These are phyloP conservation scores for Tolypocladium inflatum DNA, from an alignment of 2,329 filamentous ascomycete species.

Conservation along the genomic window DNA sequence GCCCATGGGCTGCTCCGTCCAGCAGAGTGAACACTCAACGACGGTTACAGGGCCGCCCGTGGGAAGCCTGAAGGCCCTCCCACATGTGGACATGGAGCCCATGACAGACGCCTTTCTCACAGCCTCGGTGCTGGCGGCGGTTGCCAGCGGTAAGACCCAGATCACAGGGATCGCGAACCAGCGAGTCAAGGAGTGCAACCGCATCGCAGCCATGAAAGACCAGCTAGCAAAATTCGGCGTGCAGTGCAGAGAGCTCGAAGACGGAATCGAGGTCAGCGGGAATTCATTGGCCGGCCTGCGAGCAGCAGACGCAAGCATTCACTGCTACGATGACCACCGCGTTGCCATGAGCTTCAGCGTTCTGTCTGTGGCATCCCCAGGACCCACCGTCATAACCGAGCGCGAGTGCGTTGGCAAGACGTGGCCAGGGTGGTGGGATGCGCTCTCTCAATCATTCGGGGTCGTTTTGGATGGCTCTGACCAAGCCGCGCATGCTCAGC, in stretches of 20 bases:
- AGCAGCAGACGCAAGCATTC: slow-evolving; percentile 57
- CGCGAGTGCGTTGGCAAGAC: slow-evolving; percentile 94
- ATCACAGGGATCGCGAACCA: slow-evolving; percentile 97
- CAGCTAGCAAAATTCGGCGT: slow-evolving; percentile 93
- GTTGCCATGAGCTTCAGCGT: slow-evolving; percentile 99
- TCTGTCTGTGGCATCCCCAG: slow-evolving; percentile 61
- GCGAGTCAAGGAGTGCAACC: slow-evolving; percentile 95
- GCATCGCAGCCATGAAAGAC: slow-evolving; percentile 90
- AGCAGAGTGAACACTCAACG: slow-evolving; percentile 76
- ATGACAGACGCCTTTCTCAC: slow-evolving; percentile 99
- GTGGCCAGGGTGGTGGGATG: slow-evolving; percentile 99
- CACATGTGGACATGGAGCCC: slow-evolving; percentile 92
- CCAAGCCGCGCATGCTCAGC: slow-evolving; percentile 13
- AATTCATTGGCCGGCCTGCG: slow-evolving; percentile 35
- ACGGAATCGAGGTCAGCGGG: slow-evolving; percentile 74
- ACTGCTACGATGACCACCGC: slow-evolving; percentile 95
- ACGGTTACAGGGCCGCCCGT: slow-evolving; percentile 81
- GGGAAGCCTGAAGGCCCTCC: slow-evolving; percentile 64
- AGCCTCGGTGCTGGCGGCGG: slow-evolving; percentile 84
- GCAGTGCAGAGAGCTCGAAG: slow-evolving; percentile 74
- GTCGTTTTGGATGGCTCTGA: slow-evolving; percentile 71
- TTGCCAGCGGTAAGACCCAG: slow-evolving; percentile 71
- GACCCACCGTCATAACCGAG: slow-evolving; percentile 70
- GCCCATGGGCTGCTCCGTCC: slow-evolving; percentile 89
- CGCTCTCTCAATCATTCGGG: slow-evolving; percentile 67